phyloP scores from a whole-genome alignment of 2,329 filamentous ascomycete genomes.

The Apiospora hydei region DNA sequence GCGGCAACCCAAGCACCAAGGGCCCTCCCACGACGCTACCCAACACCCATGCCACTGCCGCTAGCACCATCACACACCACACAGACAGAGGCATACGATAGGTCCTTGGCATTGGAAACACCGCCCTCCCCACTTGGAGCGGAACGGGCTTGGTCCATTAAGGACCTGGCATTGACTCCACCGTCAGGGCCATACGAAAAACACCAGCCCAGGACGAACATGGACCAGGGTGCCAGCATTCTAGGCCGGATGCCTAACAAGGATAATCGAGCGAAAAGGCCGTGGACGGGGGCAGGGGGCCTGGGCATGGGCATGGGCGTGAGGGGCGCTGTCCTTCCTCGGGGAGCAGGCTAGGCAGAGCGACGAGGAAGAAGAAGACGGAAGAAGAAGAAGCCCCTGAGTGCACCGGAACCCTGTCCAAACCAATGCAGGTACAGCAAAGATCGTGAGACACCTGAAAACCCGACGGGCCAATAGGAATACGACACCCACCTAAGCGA shows the following conservation, averaged over 20 bases:
- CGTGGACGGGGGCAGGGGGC: not conserved
- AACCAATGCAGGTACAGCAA: conserved; percentile 16
- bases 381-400: not conserved
- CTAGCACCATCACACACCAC: conserved; percentile 13
- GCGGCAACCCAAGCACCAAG: conserved; percentile 23
- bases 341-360: not conserved
- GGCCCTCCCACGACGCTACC: not conserved
- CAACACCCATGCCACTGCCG: conserved; percentile 10
- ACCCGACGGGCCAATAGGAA: conserved; percentile 2
- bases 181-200: conserved; percentile 12
- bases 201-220: conserved; percentile 9
- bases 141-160: conserved; percentile 20
- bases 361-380: not conserved
- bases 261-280: not conserved
- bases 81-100: conserved; percentile 3
- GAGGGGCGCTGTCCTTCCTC: not conserved
- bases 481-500: not conserved
- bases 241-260: conserved; percentile 9
- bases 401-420: not conserved
- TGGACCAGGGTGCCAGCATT: conserved; percentile 2
- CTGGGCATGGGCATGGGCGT: not conserved
- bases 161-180: conserved; percentile 16
- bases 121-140: conserved; percentile 18
- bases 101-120: conserved; percentile 17
- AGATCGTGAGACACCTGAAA: conserved; percentile 21